Conservation (phyloP, 805 yeast genomes). For the Suhomyces prunicola region DNA sequence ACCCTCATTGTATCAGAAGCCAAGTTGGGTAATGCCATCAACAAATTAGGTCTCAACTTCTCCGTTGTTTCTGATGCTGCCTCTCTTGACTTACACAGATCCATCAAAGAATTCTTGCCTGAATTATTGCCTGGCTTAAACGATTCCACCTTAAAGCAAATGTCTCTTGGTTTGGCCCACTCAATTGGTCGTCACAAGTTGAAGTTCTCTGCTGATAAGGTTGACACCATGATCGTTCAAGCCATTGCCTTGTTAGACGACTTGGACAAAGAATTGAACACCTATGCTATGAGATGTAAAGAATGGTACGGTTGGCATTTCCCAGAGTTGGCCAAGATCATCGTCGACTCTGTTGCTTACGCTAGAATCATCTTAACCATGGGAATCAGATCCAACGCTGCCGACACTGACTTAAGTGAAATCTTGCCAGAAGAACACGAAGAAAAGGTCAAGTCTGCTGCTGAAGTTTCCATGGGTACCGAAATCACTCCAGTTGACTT, state of each 20-base stretch:
- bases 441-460: conserved; percentile 81
- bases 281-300: conserved; percentile 97
- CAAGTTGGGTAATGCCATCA: conserved; percentile 92
- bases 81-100: conserved; percentile 90
- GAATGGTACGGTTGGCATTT: conserved; percentile 99
- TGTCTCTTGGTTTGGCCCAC: conserved; percentile 98
- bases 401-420: conserved; percentile 74
- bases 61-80: conserved; percentile 93
- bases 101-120: conserved; percentile 91
- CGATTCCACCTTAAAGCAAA: conserved; percentile 79
- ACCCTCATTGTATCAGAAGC: conserved; percentile 91
- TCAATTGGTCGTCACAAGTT: conserved; percentile 98
- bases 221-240: conserved; percentile 98
- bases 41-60: conserved; percentile 86
- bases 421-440: conserved; percentile 46
- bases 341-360: conserved; percentile 91
- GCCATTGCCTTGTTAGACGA: conserved; percentile 97
- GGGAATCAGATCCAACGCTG: conserved; percentile 92
- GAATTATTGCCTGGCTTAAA: conserved; percentile 90
- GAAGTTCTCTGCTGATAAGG: conserved; percentile 96
- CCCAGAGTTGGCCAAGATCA: conserved; percentile 98
- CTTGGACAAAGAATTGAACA: conserved; percentile 94
- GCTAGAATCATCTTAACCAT: conserved; percentile 90
- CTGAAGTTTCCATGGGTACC: conserved; percentile 99
- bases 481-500: conserved; percentile 92